phyloP scores from a whole-genome alignment of 495 filamentous ascomycete species.

The Pseudotulostoma volvatum region DNA sequence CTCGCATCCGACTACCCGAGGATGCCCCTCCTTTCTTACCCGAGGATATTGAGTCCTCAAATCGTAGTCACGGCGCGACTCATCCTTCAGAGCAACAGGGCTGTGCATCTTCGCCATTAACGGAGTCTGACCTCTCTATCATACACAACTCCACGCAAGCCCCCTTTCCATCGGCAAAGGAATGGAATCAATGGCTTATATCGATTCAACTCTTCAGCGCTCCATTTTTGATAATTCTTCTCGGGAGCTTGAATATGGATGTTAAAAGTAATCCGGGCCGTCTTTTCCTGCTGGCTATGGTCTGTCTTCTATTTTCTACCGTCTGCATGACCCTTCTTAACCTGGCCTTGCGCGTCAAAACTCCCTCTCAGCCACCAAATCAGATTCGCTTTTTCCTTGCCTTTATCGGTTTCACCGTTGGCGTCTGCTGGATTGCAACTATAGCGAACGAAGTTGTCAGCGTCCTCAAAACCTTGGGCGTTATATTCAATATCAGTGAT shows the following conservation, averaged over 20 bases:
- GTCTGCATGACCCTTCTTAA: slow-evolving; percentile 45
- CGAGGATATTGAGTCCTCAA: slow-evolving; percentile 5
- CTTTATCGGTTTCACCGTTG: slow-evolving; percentile 80
- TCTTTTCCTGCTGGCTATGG: slow-evolving; percentile 48
- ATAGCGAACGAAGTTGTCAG: slow-evolving; percentile 94
- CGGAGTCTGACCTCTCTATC: slow-evolving; percentile 27
- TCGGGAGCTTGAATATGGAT: slow-evolving; percentile 56
- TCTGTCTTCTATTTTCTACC: slow-evolving; percentile 54
- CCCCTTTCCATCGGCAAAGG: slow-evolving; percentile 20
- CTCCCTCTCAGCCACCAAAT: slow-evolving; percentile 33
- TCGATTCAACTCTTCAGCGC: slow-evolving; percentile 73
- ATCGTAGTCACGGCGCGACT: not conserved
- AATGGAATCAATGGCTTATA: slow-evolving; percentile 87
- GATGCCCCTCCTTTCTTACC: slow-evolving; percentile 26
- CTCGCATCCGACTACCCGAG: slow-evolving; percentile 23
- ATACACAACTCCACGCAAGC: not conserved
- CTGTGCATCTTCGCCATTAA: slow-evolving; percentile 1
- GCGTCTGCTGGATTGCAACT: slow-evolving; percentile 89
- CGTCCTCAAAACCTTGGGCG: slow-evolving; percentile 82
- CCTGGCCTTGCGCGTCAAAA: slow-evolving; percentile 32
- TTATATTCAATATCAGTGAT: slow-evolving; percentile 85
- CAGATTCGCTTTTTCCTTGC: slow-evolving; percentile 60
- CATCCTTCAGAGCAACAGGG: not conserved
- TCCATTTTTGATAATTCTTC: slow-evolving; percentile 63
- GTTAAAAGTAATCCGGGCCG: slow-evolving; percentile 30